Evolutionary conservation across 106 monocot species (phyloP), one percentile per base, ranked within the genome.

Genomic region (Triglochin maritima): DNA sequence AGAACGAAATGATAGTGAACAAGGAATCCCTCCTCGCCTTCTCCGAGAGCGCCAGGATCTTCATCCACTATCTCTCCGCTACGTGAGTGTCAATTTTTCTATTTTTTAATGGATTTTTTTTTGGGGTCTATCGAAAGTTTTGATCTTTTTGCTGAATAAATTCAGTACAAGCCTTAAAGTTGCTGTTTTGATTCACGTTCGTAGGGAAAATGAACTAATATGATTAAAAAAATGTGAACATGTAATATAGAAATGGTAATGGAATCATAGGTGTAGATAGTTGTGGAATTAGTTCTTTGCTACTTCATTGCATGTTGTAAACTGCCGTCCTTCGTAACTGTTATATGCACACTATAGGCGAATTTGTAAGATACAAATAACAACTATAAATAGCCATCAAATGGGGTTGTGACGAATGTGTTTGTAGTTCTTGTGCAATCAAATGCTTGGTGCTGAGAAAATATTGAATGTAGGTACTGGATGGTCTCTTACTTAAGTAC

Each of bases 21-120:
- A 91, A 82, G 69, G 96, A 98, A n/a, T 81, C 96, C 48, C 77
- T 98, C 55, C 60, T 84, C 53, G 96, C 96, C 44, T 98, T 98
- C 60, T 71, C 81, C 5, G 96, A 98, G 80, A 88, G 96, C 65
- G 72, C 91, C 50, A 79, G 96, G 5, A 84, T 98, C 80, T 98
- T 98, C 84, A 98, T 98, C 80, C 96, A 98, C 78, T 91, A 91
- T 69, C 78, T 98, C 62, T 91, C 96, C 41, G 96, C 96, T 49
- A 88, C 96, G 96, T 98, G 69, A 57, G 70, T 70, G 1, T 46
- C 3, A 17, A 46, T 44, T 46, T 57, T 46, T 14, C 15, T 45
- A 8, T 17, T 5, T 64, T 64, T n/a, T n/a, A n/a, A 13, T 48
- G 46, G 11, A 3, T 47, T 65, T 8, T 49, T 65, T 50, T 50